Base-by-base conservation (phyloP, 2,329 filamentous ascomycete genomes). In the Penicillium sp. region DNA sequence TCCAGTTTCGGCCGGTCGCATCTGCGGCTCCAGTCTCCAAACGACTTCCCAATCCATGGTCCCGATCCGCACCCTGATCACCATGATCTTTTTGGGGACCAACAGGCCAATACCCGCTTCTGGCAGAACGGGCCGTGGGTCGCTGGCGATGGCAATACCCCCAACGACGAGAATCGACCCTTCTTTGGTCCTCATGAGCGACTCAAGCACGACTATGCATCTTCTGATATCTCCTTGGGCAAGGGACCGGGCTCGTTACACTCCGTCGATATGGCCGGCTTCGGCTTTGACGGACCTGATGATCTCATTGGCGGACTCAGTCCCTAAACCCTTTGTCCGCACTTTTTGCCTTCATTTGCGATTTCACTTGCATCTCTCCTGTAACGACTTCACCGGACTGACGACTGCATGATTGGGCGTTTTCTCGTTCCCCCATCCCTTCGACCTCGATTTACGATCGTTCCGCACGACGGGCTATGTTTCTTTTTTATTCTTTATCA, bases 181-280 rank as follows among this genome's bases (percentile, higher is more conserved):
- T 77, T 77, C 62, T 77, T 77, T 60, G 75, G 75, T 9, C 75
- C 75, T 19, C 74, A 77, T 53, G 72, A 76, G 55, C 74, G 75
- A 50, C 67, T 77, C 24, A 74, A 76, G 62, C 72, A 77, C 57
- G 75, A 77, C 61, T 77, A 77, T 65, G 74, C 74, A 29, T 76
- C 75, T 11, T 77, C 75, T 22, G 75, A 77, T 54, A 75, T 78
- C 49, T 77, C 76, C 27, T 59, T 77, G 19, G 75, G 74, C 31
- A 73, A 74, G 44, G 75, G 75, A 1, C 75, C 75, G 5, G 75
- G 75, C 5, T 78, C 75, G 7, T 63, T 78, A 51, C 75, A 78
- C 59, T 77, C 75, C 11, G 75, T 77, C 58, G 75, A 78, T 53
- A 78, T 78, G 75, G 75, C 75, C 55, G 75, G 73, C 14, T 78